phyloP scores from a whole-genome alignment of 2,329 filamentous ascomycete genomes.

The Cordyceps militaris region DNA sequence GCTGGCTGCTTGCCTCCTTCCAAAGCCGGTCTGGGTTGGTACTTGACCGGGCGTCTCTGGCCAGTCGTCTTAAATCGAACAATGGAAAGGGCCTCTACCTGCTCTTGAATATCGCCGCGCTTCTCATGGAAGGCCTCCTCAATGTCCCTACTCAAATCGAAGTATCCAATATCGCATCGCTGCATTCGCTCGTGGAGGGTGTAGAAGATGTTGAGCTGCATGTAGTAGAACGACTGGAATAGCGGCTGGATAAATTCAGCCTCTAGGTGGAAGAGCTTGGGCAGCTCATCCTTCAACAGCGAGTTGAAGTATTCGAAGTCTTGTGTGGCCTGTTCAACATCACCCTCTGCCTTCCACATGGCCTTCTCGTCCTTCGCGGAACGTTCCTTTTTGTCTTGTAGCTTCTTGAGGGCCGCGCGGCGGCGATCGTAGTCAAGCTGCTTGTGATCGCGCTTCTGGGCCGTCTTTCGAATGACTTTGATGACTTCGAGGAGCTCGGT shows the following conservation, averaged over 20 bases:
- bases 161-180: slow-evolving; percentile 93
- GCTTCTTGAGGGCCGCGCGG: slow-evolving; percentile 75
- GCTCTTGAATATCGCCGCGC: slow-evolving; percentile 79
- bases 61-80: slow-evolving; percentile 88
- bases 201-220: slow-evolving; percentile 99
- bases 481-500: slow-evolving; percentile 92
- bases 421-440: slow-evolving; percentile 93
- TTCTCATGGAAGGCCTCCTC: slow-evolving; percentile 88
- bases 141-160: slow-evolving; percentile 83
- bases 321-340: slow-evolving; percentile 84
- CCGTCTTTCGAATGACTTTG: slow-evolving; percentile 87
- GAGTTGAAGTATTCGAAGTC: slow-evolving; percentile 99
- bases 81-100: slow-evolving; percentile 76
- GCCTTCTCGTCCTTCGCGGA: slow-evolving; percentile 95
- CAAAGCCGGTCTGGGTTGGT: slow-evolving; percentile 44
- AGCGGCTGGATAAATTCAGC: slow-evolving; percentile 92
- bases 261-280: slow-evolving; percentile 83
- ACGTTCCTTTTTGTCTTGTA: slow-evolving; percentile 97
- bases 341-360: slow-evolving; percentile 88
- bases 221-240: slow-evolving; percentile 99
- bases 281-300: slow-evolving; percentile 89
- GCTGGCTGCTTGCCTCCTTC: slow-evolving; percentile 42
- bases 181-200: slow-evolving; percentile 98
- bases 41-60: slow-evolving; percentile 53
- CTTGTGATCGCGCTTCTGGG: slow-evolving; percentile 90